A percentile compares a stretch with the other conserved stretches of the same genome.
Evolutionary conservation across 169 alveolate species (phyloP).

Genomic region (Cryptosporidium xiaoi): DNA sequence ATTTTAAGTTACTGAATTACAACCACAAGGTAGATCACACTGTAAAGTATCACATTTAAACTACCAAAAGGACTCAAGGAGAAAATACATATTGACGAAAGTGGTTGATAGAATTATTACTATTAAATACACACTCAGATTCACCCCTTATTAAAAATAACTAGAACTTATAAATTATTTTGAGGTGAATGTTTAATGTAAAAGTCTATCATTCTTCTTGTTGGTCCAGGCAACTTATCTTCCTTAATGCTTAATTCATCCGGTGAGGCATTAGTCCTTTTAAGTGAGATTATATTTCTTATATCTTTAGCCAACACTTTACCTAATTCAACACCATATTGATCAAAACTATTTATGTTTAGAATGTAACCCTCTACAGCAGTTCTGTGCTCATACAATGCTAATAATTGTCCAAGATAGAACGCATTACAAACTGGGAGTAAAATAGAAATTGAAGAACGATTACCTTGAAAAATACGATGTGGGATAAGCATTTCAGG

Average conservation of each 20-base stretch:
- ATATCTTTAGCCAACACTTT: slow-evolving; percentile 85
- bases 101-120: neutral
- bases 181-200: slow-evolving; percentile 28
- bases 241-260: slow-evolving; percentile 53
- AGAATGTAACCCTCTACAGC: slow-evolving; percentile 97
- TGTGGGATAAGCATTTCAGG: slow-evolving; percentile 86
- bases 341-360: slow-evolving; percentile 97
- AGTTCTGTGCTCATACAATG: slow-evolving; percentile 98
- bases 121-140: neutral
- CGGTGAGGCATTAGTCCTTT: slow-evolving; percentile 44
- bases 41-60: neutral
- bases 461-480: slow-evolving; percentile 95
- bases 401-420: slow-evolving; percentile 93
- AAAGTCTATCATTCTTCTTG: slow-evolving; percentile 72
- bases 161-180: too few relatives aligned
- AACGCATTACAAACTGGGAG: slow-evolving; percentile 89
- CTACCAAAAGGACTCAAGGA: neutral
- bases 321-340: slow-evolving; percentile 98
- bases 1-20: neutral
- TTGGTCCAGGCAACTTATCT: slow-evolving; percentile 74
- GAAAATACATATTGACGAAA: neutral
- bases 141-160: too few relatives aligned
- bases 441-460: slow-evolving; percentile 91
- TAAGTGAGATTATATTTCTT: slow-evolving; percentile 50
- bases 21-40: too few relatives aligned